Percentiles rank a stretch among this genome's conserved stretches.
Conservation (phyloP, 768 basidiomycete genomes). For the Saitozyma sp. region DNA sequence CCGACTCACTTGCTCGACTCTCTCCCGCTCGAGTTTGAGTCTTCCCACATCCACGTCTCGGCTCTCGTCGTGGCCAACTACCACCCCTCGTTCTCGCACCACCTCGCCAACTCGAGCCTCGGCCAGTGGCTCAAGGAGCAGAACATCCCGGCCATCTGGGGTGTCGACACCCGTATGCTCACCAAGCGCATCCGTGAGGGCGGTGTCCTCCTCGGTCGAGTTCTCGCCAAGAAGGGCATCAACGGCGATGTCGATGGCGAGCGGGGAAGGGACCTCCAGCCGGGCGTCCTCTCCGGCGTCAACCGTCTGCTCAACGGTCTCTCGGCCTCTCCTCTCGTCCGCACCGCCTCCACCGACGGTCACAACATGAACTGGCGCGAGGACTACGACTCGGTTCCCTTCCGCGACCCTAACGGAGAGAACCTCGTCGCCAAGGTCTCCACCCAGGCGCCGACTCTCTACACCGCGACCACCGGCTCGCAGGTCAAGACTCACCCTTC, state of each 20-base stretch:
- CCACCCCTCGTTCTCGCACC: slow-evolving; percentile 83
- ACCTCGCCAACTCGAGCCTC: slow-evolving; percentile 82
- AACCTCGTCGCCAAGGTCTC: slow-evolving; percentile 94
- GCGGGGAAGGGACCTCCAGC: slow-evolving; percentile 39
- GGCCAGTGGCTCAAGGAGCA: slow-evolving; percentile 94
- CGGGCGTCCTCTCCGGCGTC: slow-evolving; percentile 45
- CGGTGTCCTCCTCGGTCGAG: slow-evolving; percentile 83
- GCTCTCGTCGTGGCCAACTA: slow-evolving; percentile 91
- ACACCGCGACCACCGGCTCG: slow-evolving; percentile 59
- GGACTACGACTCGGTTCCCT: slow-evolving; percentile 77
- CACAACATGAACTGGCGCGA: slow-evolving; percentile 66
- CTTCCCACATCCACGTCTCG: slow-evolving; percentile 87
- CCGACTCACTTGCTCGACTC: slow-evolving; percentile 47
- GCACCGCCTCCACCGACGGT: slow-evolving; percentile 53
- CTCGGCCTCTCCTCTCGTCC: slow-evolving; percentile 23
- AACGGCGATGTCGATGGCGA: slow-evolving; percentile 26
- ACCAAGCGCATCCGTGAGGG: slow-evolving; percentile 95
- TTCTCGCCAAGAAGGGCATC: slow-evolving; percentile 67
- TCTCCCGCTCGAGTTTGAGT: slow-evolving; percentile 75
- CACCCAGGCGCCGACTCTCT: slow-evolving; percentile 65
- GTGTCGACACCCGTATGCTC: slow-evolving; percentile 92
- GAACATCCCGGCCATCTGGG: slow-evolving; percentile 88
- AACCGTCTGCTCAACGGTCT: slow-evolving; percentile 41
- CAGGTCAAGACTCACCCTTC: slow-evolving; percentile 69
- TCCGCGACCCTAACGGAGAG: slow-evolving; percentile 79